Percentiles rank a stretch among this genome's conserved stretches.
Conservation (phyloP, 176 grass and related monocot species). For the Eragrostis nindensis region DNA sequence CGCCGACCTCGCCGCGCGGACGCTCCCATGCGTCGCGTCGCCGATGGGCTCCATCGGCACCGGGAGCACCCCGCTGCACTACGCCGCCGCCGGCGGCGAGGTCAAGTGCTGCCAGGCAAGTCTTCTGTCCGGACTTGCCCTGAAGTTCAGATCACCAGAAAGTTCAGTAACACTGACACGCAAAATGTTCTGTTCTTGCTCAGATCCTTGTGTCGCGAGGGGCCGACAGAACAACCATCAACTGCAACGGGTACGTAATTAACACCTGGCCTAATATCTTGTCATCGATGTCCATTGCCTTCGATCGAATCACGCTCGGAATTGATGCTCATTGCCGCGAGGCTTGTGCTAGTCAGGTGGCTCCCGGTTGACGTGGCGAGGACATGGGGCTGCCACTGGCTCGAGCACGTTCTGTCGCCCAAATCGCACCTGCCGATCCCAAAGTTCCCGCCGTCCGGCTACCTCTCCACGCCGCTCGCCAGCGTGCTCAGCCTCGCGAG, state of each 20-base stretch:
- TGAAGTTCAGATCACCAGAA: background rate
- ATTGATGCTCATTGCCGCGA: slow-evolving; percentile 3
- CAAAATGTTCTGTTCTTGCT: background rate
- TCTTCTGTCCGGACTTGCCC: too few species aligned
- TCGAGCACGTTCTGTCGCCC: slow-evolving; percentile 71
- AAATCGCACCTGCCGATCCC: slow-evolving; percentile 62
- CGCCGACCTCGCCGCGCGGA: slow-evolving; percentile 48
- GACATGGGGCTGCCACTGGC: slow-evolving; percentile 66
- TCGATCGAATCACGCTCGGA: background rate
- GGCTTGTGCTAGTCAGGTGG: slow-evolving; percentile 61
- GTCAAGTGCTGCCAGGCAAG: slow-evolving; percentile 89
- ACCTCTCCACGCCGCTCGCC: slow-evolving; percentile 67
- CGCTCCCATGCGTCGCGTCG: slow-evolving; percentile 49
- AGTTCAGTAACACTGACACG: background rate
- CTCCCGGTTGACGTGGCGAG: slow-evolving; percentile 83
- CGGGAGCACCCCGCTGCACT: slow-evolving; percentile 88
- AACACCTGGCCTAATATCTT: background rate
- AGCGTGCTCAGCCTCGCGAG: slow-evolving; percentile 71
- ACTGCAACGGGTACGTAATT: slow-evolving; percentile 68
- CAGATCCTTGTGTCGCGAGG: slow-evolving; percentile 79
- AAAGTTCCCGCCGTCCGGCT: slow-evolving; percentile 66
- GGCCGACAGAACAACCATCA: slow-evolving; percentile 53
- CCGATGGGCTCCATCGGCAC: slow-evolving; percentile 71
- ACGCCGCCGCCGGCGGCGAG: slow-evolving; percentile 75
- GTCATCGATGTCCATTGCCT: background rate